Evolutionary conservation across 2,329 filamentous ascomycete genomes (phyloP), one percentile per base, ranked within the genome.

Genomic region (Claviceps lovelessii): DNA sequence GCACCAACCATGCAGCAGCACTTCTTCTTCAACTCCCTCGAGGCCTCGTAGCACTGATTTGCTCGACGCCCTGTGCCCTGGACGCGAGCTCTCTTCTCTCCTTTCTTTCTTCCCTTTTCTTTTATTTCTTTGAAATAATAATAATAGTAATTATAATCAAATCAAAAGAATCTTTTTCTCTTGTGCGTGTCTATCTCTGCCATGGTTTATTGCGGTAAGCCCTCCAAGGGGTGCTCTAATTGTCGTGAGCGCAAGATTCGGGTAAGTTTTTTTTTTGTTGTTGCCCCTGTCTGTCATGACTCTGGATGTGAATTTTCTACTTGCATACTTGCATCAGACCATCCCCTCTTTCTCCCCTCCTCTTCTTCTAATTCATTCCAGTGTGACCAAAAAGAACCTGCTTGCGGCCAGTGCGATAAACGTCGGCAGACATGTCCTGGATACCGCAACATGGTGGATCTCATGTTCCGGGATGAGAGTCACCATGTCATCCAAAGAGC

Each of bases 151-250:
- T 23, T 23, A 23, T 23, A 23, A 23, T 23, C 23, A 23, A 23
- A 23, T 23, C 23, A 23, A 23, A 23, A 23, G 23, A 23, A 23
- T 23, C 23, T 23, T 2, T 2, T 23, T 23, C 23, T 23, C 23
- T 23, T 13, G 35, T 37, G 7, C 11, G 35, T 37, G 9, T 37
- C 31, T 6, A 4, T 11, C 8, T 37, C 35, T 37, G 9, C 42
- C 54, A 80, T 80, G 77, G 77, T 80, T 6, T 80, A 78, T 61
- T 79, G 77, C 59, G 77, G 77, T 5, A 79, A 78, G 60, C 77
- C 77, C 47, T 79, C 76, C 42, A 77, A 76, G 62, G 76, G 76
- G 45, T 80, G 77, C 64, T 77, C 75, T 59, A 75, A 70, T 58
- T 80, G 77, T 60, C 72, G 77, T 58, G 73, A 76, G 61, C 74